phyloP scores from a whole-genome alignment of 371 early-diverging fungal species.

The Mortierella sp. region DNA sequence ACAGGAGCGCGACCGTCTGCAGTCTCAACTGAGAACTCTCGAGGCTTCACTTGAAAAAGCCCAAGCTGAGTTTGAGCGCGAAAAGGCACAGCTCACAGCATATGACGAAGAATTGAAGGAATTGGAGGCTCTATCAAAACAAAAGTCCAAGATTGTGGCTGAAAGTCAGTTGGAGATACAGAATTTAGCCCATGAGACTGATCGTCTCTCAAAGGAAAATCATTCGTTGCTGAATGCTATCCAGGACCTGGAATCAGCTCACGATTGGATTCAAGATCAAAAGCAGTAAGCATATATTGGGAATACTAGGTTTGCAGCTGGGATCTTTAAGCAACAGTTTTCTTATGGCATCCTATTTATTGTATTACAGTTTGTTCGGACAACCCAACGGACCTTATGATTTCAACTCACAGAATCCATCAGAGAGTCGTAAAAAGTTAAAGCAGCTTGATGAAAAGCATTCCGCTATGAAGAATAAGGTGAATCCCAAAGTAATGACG shows the following conservation, averaged over 20 bases:
- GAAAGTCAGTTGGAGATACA: slow-evolving; percentile 78
- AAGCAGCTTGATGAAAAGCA: slow-evolving; percentile 80
- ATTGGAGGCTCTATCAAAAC: slow-evolving; percentile 73
- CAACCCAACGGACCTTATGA: slow-evolving; percentile 84
- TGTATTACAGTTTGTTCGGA: slow-evolving; percentile 78
- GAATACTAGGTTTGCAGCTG: background rate
- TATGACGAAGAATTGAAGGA: slow-evolving; percentile 73
- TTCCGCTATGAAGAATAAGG: slow-evolving; percentile 84
- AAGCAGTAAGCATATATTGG: slow-evolving; percentile 73
- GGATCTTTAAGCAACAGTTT: no score
- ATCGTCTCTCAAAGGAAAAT: slow-evolving; percentile 74
- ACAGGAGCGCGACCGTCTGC: slow-evolving; percentile 63
- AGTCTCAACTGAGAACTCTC: slow-evolving; percentile 35
- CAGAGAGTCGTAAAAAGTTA: slow-evolving; percentile 77
- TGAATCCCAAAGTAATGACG: slow-evolving; percentile 95
- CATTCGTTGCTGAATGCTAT: slow-evolving; percentile 66
- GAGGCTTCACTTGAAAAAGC: slow-evolving; percentile 53
- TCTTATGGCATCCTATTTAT: background rate
- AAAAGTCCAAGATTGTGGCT: slow-evolving; percentile 69
- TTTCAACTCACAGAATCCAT: slow-evolving; percentile 77
- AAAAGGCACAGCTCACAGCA: slow-evolving; percentile 55
- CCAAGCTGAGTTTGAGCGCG: slow-evolving; percentile 59
- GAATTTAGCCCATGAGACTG: slow-evolving; percentile 79
- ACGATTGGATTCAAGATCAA: slow-evolving; percentile 93
- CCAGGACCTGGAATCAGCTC: slow-evolving; percentile 67